Evolutionary conservation across 1,284 basidiomycete genomes (phyloP), one percentile per base, ranked within the genome.

Genomic region (Takashimella koratensis): DNA sequence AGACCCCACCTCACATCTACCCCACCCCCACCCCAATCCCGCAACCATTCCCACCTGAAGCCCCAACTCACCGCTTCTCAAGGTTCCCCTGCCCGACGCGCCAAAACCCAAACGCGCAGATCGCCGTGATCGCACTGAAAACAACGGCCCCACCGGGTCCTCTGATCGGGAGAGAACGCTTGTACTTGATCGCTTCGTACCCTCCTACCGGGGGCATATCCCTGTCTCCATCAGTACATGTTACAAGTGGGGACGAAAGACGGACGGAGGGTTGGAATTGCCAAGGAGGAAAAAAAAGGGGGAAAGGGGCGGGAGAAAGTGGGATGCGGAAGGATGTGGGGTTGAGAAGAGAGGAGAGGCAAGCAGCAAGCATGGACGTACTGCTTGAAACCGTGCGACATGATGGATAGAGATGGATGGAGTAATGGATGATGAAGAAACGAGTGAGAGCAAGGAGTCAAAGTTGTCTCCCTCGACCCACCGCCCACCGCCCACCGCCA

Each of bases 201-300:
- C 95, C 95, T 61, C 92, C 94, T 45, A 85, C 68, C 44, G 95
- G 94, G 66, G 94, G 94, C 84, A 98, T 88, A 74, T 98, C 95
- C 78, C 95, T 98, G 71, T 41, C 30, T 23, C n/a, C 16, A 22
- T 43, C 20, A 43, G 20, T 8, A 43, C 8, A n/a, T 11, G 10
- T n/a, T n/a, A 10, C 12, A 8, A 12, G 42, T n/a, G 6, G 42
- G 42, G 8, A 10, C 10, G 10, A 16, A 43, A n/a, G 20, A 16
- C 21, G 20, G 42, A 22, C 20, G 42, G 42, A 36, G 30, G 30
- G 30, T 8, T 36, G 30, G 30, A 36, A 36, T n/a, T n/a, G n/a
- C 30, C 30, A 16, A 36, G 16, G 30, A 36, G 30, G 16, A 36
- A 36, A 36, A 16, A 36, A 36, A 36, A 36, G 30, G n/a, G n/a